Evolutionary conservation across 83 land plant species (phyloP).

Genomic region (Picea engelmannii): DNA sequence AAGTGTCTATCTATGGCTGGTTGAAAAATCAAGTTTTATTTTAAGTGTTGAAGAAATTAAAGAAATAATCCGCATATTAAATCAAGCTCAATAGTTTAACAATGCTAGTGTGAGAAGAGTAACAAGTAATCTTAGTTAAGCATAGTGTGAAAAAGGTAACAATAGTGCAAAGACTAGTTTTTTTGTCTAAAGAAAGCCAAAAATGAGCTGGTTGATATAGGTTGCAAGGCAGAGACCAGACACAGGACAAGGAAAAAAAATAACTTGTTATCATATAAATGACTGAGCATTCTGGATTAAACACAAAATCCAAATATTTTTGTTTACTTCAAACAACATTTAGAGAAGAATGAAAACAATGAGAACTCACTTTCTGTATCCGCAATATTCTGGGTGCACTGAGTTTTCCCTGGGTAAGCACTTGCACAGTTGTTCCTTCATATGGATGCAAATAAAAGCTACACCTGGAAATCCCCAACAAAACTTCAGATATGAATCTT

Average conservation of each 20-base stretch:
- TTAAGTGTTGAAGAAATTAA: too few species aligned
- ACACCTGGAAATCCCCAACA: slow-evolving; percentile 59
- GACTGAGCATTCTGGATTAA: neutral
- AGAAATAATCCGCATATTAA: too few species aligned
- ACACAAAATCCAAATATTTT: neutral
- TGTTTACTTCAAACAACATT: neutral
- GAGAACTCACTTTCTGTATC: slow-evolving; percentile 71
- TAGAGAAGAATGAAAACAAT: neutral
- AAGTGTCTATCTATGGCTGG: too few species aligned
- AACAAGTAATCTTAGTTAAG: too few species aligned
- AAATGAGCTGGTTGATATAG: neutral
- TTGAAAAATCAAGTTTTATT: too few species aligned
- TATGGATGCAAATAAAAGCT: slow-evolving; percentile 94
- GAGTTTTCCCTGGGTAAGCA: slow-evolving; percentile 89
- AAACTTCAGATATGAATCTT: neutral
- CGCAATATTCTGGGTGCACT: slow-evolving; percentile 97
- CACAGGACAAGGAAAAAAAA: neutral
- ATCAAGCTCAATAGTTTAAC: too few species aligned
- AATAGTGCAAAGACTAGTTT: neutral
- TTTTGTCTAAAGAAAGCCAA: neutral
- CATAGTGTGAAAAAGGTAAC: too few species aligned
- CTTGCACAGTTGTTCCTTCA: slow-evolving; percentile 81
- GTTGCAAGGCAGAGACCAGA: neutral
- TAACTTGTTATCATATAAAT: neutral
- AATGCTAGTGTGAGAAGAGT: too few species aligned